Evolutionary conservation across 176 grass and related monocot genomes (phyloP).

Genomic region (Calamus simplicifolius): DNA sequence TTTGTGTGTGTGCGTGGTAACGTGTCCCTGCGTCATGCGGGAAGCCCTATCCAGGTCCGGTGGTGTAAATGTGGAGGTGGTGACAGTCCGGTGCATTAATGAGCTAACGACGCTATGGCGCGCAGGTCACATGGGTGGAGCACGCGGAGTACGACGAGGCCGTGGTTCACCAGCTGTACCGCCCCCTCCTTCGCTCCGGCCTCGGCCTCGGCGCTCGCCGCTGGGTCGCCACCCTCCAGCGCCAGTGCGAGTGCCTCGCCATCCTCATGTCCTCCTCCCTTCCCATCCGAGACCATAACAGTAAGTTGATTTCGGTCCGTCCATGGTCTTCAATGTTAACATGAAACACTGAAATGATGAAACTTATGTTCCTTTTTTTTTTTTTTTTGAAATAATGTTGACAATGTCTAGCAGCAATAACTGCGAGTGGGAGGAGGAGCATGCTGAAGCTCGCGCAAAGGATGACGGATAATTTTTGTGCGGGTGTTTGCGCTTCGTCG

Average conservation of each 20-base stretch:
- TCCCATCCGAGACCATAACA: conserved; percentile 5
- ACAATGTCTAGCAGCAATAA: conserved; percentile 18
- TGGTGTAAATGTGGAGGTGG: no score
- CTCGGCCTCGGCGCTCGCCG: conserved; percentile 67
- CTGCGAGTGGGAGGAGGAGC: conserved; percentile 53
- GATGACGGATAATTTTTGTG: conserved; percentile 87
- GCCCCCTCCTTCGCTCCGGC: conserved; percentile 52
- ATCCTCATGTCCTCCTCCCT: conserved; percentile 58
- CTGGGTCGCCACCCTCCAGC: conserved; percentile 75
- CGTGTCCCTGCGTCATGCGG: neutral
- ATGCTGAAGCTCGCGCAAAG: conserved; percentile 73
- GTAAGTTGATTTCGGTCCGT: neutral
- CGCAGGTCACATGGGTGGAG: conserved; percentile 92
- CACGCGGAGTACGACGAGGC: conserved; percentile 83
- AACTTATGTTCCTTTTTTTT: no score
- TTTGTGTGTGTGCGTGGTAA: neutral
- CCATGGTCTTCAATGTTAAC: no score
- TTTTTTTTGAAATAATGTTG: no score
- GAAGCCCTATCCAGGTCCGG: no score
- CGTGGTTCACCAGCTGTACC: conserved; percentile 64
- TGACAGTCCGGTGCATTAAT: conserved; percentile 22
- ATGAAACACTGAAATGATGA: no score
- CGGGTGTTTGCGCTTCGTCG: conserved; percentile 70
- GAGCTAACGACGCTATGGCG: conserved; percentile 39
- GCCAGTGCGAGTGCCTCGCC: conserved; percentile 69